Percentiles rank a stretch among this genome's conserved stretches.
These are phyloP conservation scores for Madurella mycetomatis DNA, from an alignment of 2,329 filamentous ascomycete genomes.

Conservation along the genomic window DNA sequence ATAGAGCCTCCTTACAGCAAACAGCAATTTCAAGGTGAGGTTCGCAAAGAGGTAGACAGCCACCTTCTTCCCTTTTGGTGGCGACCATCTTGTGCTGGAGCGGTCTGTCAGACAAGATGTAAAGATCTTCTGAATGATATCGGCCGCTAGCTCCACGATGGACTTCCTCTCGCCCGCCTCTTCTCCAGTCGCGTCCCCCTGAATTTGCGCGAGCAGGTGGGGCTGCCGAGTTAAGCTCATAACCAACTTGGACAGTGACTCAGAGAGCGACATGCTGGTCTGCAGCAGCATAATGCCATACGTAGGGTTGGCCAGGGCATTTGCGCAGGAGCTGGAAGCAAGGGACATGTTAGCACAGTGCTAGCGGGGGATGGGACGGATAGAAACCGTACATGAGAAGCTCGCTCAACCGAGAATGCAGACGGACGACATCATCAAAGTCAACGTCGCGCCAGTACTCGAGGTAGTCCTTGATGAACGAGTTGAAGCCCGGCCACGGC, in stretches of 20 bases:
- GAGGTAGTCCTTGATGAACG: constrained; percentile 78
- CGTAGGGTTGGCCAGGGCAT: constrained; percentile 72
- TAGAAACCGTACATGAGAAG: constrained; percentile 63
- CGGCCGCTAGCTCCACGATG: constrained; percentile 80
- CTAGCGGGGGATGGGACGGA: background rate
- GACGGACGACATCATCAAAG: constrained; percentile 66
- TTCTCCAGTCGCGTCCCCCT: constrained; percentile 46
- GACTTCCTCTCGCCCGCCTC: constrained; percentile 65
- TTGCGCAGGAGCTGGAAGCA: constrained; percentile 67
- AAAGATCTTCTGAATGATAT: constrained; percentile 86
- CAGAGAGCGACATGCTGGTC: constrained; percentile 76
- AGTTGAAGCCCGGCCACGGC: constrained; percentile 70
- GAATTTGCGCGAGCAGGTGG: constrained; percentile 66
- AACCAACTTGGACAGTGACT: constrained; percentile 74
- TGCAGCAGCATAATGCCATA: constrained; percentile 79
- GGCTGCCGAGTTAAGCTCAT: constrained; percentile 79
- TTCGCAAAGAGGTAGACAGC: constrained; percentile 93
- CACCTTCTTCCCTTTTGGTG: constrained; percentile 76
- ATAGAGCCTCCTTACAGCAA: constrained; percentile 55
- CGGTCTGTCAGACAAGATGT: constrained; percentile 84
- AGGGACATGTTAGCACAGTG: background rate
- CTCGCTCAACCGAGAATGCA: constrained; percentile 69
- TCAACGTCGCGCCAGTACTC: constrained; percentile 77
- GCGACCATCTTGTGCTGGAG: constrained; percentile 59
- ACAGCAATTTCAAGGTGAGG: constrained; percentile 80